Evolutionary conservation across 805 yeast genomes (phyloP), one percentile per base, ranked within the genome.

Genomic region (Starmerella roubikii): DNA sequence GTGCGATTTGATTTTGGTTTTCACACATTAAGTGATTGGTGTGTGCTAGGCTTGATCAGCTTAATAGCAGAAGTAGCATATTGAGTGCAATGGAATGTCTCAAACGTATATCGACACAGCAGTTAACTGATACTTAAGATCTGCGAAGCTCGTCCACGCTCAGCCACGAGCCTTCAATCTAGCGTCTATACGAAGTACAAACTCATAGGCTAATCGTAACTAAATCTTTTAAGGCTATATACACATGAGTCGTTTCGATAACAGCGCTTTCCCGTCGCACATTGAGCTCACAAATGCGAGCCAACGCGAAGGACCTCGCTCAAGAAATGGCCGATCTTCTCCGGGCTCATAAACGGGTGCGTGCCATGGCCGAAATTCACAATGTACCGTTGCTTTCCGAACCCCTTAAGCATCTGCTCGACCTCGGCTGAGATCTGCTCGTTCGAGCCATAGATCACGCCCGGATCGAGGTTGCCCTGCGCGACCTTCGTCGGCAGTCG

Each of bases 351-450:
- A 62, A 82, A 84, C 18, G 98, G 98, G 58, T 85, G 96, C 18
- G 98, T 91, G 15, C 98, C 98, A 53, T 91, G 98, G 34, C 98
- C 98, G 55, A 91, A 81, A 65, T 91, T 91, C 51, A 88, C 78
- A 49, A 91, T 88, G 63, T 91, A 91, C 54, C 78, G 71, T 54
- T 81, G 74, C 60, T 84, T 84, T n/a, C 91, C 91, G 56, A 91
- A 91, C 6, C 86, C 93, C 42, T 67, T 58, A 44, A 91, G 78
- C 98, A 91, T 91, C 47, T 68, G 69, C 61, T 81, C 81, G 15
- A 82, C 94, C 62, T 85, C 85, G 45, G 67, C 59, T 17, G 88
- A 66, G 50, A 91, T 91, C 25, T 69, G 67, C 57, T 81, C 94
- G 40, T 78, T 73, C 3, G 91, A 68, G 13, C 98, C 98, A 58